Base-by-base conservation (phyloP, 805 yeast genomes). In the Schizosaccharomyces octosporus region DNA sequence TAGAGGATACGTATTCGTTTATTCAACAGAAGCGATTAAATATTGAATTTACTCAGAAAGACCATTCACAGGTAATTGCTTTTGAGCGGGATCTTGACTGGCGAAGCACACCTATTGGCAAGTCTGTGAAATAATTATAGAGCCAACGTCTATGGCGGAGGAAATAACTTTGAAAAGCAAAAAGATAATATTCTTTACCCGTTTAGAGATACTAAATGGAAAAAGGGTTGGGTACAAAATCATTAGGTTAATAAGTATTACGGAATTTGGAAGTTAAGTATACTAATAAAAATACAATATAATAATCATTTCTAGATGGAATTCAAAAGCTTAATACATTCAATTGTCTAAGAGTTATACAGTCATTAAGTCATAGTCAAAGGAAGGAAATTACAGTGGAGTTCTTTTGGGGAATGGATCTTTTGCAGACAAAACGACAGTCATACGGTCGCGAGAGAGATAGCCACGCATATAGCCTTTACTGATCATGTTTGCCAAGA, bases 381-480 rank as follows among this genome's bases (percentile, higher is more conserved):
- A 51, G 13, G 57, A 29, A 24, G 19, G 27, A 17, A 24, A 6
- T 17, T 29, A 29, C 29, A 29, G 4, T 17, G 61, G 15, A 7
- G 42, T 51, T 17, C 45, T 36, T 24, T 39, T 67, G 1, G 93
- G 94, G 69, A 87, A 87, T 2, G 95, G 82, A 31, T 79, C 80
- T 19, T 75, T 78, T 69, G 84, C 86, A 69, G 93, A 82, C 62
- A 87, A 71, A 9, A 88, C 95, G 21, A 86, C 73, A 60, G 85
- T 84, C 51, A 79, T 74, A 67, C 85, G 81, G 2, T 82, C 78
- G 68, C 87, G 93, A 4, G 95, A 84, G 17, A 88, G 70, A 69
- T 88, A 88, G 0, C 95, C 96, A 70, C 84, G 87, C 59, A 87
- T 73, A 62, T 70, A 72, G 7, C 83, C 83, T 60, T 72, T 72